Conservation (phyloP, 1,284 basidiomycete genomes). For the Tilletia horrida region DNA sequence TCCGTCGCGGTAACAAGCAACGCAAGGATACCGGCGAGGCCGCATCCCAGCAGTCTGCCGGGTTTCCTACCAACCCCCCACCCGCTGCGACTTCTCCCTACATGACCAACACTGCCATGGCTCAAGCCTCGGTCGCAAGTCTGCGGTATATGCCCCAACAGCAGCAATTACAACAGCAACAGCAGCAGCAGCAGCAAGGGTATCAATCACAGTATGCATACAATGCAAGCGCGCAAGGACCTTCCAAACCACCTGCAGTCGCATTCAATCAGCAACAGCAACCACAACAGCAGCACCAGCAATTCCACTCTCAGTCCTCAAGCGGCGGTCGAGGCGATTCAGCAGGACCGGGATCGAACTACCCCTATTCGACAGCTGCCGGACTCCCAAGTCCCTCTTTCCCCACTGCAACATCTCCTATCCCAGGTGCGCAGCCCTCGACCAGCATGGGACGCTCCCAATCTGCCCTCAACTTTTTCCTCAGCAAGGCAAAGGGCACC, state of each 20-base stretch:
- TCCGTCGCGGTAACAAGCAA: slow-evolving; percentile 13
- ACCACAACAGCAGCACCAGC: slow-evolving; percentile 5
- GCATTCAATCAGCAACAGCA: background rate
- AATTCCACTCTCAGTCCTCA: background rate
- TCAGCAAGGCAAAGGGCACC: slow-evolving; percentile 46
- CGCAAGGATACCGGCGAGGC: slow-evolving; percentile 14
- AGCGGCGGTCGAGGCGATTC: background rate
- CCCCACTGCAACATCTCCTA: background rate
- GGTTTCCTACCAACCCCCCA: background rate
- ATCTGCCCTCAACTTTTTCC: slow-evolving; percentile 46
- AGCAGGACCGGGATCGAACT: background rate
- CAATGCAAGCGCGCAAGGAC: slow-evolving; percentile 13
- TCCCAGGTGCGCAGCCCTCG: background rate
- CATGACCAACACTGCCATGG: slow-evolving; percentile 4
- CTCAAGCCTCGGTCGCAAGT: background rate
- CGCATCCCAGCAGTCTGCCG: background rate
- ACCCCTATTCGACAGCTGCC: slow-evolving; percentile 2
- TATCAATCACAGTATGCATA: background rate
- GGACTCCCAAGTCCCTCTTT: slow-evolving; percentile 3
- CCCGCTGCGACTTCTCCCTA: slow-evolving; percentile 1
- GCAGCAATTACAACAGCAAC: background rate
- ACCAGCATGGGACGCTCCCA: slow-evolving; percentile 38
- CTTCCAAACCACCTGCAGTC: background rate
- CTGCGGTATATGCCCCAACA: background rate
- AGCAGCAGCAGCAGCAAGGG: slow-evolving; percentile 13